Conservation (phyloP, 176 grass and related monocot genomes). For the Oropetium thomaeum region DNA sequence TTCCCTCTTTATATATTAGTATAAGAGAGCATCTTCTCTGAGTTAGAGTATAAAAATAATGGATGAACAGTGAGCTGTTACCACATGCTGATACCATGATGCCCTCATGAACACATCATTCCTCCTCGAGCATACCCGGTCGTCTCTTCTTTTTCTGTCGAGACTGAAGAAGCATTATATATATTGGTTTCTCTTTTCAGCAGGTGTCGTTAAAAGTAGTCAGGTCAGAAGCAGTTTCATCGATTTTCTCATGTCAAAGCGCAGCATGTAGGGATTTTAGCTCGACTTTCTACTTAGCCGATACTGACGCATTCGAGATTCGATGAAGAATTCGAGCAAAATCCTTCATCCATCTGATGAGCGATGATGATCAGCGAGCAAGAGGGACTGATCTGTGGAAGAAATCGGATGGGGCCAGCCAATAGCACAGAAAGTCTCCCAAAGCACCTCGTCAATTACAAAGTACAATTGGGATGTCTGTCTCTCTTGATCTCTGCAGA, state of each 20-base stretch:
- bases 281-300: neutral
- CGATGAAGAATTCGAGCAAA: neutral
- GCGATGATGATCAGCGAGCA: too few species aligned
- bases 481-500: too few species aligned
- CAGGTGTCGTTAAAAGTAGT: too few species aligned
- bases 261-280: neutral
- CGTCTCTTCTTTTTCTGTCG: neutral
- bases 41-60: too few species aligned
- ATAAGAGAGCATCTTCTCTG: too few species aligned
- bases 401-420: slow-evolving; percentile 11
- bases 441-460: slow-evolving; percentile 33
- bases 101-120: slow-evolving; percentile 3
- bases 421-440: slow-evolving; percentile 11
- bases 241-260: neutral
- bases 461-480: slow-evolving; percentile 40
- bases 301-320: neutral
- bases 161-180: neutral
- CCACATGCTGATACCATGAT: slow-evolving; percentile 6
- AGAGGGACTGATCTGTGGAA: slow-evolving; percentile 11
- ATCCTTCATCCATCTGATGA: neutral
- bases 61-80: neutral
- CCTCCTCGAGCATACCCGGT: neutral
- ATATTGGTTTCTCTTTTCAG: neutral
- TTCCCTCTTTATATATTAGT: too few species aligned
- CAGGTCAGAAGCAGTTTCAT: too few species aligned